Conservation (phyloP, 768 basidiomycete genomes). For the Kwoniella shandongensis region DNA sequence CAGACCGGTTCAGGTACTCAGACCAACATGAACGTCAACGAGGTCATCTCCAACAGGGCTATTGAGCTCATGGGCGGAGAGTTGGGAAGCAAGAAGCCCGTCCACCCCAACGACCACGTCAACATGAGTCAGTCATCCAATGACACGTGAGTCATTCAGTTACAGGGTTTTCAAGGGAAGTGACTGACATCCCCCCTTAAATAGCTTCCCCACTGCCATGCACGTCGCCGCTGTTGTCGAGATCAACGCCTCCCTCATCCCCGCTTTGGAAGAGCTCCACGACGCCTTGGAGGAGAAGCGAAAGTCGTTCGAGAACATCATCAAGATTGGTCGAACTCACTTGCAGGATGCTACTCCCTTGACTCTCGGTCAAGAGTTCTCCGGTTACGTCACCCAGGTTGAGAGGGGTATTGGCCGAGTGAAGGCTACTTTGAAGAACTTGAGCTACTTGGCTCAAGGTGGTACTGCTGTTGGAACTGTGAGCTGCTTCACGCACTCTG, state of each 20-base stretch:
- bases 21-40: slow-evolving; percentile 99
- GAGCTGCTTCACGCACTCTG: slow-evolving; percentile 54
- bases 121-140: slow-evolving; percentile 99
- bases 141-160: slow-evolving; percentile 74
- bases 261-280: slow-evolving; percentile 78
- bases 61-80: slow-evolving; percentile 95
- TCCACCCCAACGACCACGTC: slow-evolving; percentile 99
- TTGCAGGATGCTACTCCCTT: slow-evolving; percentile 95
- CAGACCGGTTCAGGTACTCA: slow-evolving; percentile 99
- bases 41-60: slow-evolving; percentile 97
- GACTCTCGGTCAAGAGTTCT: slow-evolving; percentile 97
- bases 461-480: slow-evolving; percentile 98
- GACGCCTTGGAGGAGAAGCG: slow-evolving; percentile 81
- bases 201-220: slow-evolving; percentile 97
- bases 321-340: slow-evolving; percentile 98
- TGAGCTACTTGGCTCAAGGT: slow-evolving; percentile 90
- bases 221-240: slow-evolving; percentile 94
- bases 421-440: slow-evolving; percentile 74
- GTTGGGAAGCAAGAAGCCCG: slow-evolving; percentile 92
- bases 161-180: background rate
- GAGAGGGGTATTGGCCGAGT: slow-evolving; percentile 84
- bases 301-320: slow-evolving; percentile 80
- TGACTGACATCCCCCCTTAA: background rate
- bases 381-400: slow-evolving; percentile 94
- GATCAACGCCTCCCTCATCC: slow-evolving; percentile 73